Evolutionary conservation across 805 yeast genomes (phyloP).

Genomic region (Scheffersomyces ergatensis): DNA sequence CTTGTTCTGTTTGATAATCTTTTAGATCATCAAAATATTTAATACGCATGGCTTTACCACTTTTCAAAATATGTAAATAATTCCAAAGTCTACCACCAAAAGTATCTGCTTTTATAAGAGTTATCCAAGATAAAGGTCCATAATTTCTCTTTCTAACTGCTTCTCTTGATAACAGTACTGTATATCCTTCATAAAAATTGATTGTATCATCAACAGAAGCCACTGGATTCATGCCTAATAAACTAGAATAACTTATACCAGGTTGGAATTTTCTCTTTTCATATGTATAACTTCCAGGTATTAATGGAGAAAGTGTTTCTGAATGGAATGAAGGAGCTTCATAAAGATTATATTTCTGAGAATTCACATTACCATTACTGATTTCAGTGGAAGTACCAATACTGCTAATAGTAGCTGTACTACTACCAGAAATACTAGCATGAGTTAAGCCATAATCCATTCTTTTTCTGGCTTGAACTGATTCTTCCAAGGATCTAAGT

Average conservation of each 20-base stretch:
- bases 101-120: slow-evolving; percentile 25
- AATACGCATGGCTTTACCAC: background rate
- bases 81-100: slow-evolving; percentile 13
- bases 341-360: background rate
- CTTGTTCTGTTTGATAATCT: background rate
- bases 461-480: slow-evolving; percentile 4
- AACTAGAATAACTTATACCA: background rate
- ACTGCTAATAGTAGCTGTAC: background rate
- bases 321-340: background rate
- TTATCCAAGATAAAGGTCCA: slow-evolving; percentile 32
- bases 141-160: slow-evolving; percentile 21
- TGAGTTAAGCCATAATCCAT: background rate
- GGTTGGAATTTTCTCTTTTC: background rate
- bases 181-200: slow-evolving; percentile 17
- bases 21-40: background rate
- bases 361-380: too few species aligned
- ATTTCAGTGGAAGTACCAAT: too few species aligned
- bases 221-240: slow-evolving; percentile 13
- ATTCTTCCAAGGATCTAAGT: slow-evolving; percentile 11
- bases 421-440: background rate
- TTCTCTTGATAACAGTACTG: slow-evolving; percentile 21
- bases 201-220: slow-evolving; percentile 12
- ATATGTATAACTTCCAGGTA: background rate
- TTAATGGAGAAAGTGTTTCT: background rate
- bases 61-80: slow-evolving; percentile 5